Evolutionary conservation across 2,329 filamentous ascomycete genomes (phyloP).

Genomic region (Colletotrichum somersetense): DNA sequence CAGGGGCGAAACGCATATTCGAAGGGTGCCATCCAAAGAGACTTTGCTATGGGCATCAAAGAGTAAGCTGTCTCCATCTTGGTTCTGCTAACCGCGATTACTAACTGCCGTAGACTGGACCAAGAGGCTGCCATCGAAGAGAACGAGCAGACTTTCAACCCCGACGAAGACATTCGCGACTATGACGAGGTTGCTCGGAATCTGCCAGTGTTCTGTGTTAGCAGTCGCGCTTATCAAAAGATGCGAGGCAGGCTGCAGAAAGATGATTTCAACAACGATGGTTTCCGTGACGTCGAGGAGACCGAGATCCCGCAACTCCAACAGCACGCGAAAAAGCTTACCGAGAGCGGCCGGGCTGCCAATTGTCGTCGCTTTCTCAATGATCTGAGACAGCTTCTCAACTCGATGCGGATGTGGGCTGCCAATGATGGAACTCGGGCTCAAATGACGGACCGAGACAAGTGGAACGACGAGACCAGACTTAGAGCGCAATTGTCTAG

Average conservation of each 20-base stretch:
- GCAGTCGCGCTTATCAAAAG: constrained; percentile 72
- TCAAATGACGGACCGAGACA: constrained; percentile 41
- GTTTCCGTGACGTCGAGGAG: constrained; percentile 65
- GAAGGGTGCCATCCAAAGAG: constrained; percentile 43
- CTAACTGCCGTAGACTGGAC: constrained; percentile 26
- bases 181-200: constrained; percentile 68
- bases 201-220: constrained; percentile 75
- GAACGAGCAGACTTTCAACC: constrained; percentile 28
- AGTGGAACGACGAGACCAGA: constrained; percentile 35
- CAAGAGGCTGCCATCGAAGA: constrained; percentile 37
- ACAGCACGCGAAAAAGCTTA: constrained; percentile 54
- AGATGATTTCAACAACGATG: constrained; percentile 61
- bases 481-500: constrained; percentile 38
- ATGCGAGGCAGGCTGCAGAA: constrained; percentile 66
- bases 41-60: constrained; percentile 53
- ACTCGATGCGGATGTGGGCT: constrained; percentile 47
- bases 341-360: constrained; percentile 40
- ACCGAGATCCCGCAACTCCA: constrained; percentile 72
- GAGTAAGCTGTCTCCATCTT: constrained; percentile 55
- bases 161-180: constrained; percentile 61
- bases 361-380: constrained; percentile 44
- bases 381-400: constrained; percentile 44
- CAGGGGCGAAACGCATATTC: constrained; percentile 68
- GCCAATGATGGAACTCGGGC: constrained; percentile 43
- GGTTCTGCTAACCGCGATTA: constrained; percentile 53